These are phyloP conservation scores for Fusarium compactum DNA, from an alignment of 2,329 filamentous ascomycete genomes.

Conservation along the genomic window DNA sequence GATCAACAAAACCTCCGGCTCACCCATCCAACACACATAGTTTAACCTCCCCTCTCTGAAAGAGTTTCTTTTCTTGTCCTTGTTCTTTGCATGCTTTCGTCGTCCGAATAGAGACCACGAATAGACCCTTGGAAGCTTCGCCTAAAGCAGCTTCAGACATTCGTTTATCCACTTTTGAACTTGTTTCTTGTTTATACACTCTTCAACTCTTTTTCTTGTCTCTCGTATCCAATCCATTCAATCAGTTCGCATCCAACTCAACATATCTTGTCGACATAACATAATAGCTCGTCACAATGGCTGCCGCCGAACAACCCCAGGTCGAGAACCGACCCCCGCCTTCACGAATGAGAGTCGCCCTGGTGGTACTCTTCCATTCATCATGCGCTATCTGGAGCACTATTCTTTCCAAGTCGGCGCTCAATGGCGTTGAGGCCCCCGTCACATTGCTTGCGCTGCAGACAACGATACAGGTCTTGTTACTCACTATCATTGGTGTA, in stretches of 20 bases:
- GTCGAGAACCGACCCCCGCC: slow-evolving; percentile 35
- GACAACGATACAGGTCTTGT: slow-evolving; percentile 42
- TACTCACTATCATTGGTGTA: slow-evolving; percentile 41
- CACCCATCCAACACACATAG: slow-evolving; percentile 15
- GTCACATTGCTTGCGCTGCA: slow-evolving; percentile 45
- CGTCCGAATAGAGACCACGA: slow-evolving; percentile 18
- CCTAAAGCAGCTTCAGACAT: slow-evolving; percentile 32
- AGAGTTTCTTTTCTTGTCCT: slow-evolving; percentile 25
- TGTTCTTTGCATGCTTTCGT: slow-evolving; percentile 29
- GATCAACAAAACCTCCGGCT: slow-evolving; percentile 37
- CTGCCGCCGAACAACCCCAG: slow-evolving; percentile 33
- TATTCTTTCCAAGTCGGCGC: slow-evolving; percentile 46
- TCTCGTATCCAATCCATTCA: background rate
- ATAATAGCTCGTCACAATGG: slow-evolving; percentile 34
- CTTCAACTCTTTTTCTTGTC: background rate
- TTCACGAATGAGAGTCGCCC: slow-evolving; percentile 37
- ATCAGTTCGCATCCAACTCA: background rate
- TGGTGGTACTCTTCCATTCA: slow-evolving; percentile 46
- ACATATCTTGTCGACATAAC: slow-evolving; percentile 11
- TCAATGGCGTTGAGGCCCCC: slow-evolving; percentile 45
- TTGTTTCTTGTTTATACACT: slow-evolving; percentile 12
- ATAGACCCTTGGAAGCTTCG: slow-evolving; percentile 32
- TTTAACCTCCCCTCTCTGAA: slow-evolving; percentile 20
- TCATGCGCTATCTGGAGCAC: slow-evolving; percentile 47
- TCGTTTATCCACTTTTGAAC: slow-evolving; percentile 24